Evolutionary conservation across 441 rosid genomes (phyloP).

Genomic region (Geranium incanum): DNA sequence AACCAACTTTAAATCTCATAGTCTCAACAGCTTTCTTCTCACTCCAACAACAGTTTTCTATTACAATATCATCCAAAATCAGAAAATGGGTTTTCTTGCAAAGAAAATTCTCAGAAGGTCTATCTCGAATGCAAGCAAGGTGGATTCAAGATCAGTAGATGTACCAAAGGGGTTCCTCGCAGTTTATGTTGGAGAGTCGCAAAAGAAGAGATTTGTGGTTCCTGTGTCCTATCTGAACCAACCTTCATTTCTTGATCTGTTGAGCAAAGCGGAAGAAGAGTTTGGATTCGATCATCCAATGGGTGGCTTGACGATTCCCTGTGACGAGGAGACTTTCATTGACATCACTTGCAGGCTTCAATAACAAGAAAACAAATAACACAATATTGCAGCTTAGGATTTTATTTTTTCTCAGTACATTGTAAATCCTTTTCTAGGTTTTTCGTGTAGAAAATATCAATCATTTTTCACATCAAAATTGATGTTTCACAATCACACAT

Average conservation of each 20-base stretch:
- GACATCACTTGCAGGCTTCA: neutral
- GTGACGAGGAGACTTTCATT: neutral
- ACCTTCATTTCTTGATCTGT: slow-evolving; percentile 28
- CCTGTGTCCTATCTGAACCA: slow-evolving; percentile 35
- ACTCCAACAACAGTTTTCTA: neutral
- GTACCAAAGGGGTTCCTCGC: slow-evolving; percentile 45
- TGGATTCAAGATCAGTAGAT: neutral
- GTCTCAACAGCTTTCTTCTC: neutral
- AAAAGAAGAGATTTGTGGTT: slow-evolving; percentile 34
- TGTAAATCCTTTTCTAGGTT: too few relatives aligned
- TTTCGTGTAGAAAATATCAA: too few relatives aligned
- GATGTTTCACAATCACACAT: too few relatives aligned
- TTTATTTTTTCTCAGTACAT: too few relatives aligned
- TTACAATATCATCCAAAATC: neutral
- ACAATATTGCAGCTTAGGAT: too few relatives aligned
- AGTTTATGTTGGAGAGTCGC: slow-evolving; percentile 41
- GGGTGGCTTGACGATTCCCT: slow-evolving; percentile 15
- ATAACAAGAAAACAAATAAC: too few relatives aligned
- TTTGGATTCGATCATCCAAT: slow-evolving; percentile 16
- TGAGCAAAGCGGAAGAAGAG: slow-evolving; percentile 10
- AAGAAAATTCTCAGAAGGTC: neutral
- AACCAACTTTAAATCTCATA: neutral
- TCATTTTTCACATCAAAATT: too few relatives aligned
- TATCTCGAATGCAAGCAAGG: neutral
- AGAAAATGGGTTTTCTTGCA: neutral